phyloP scores from a whole-genome alignment of 2,329 filamentous ascomycete genomes.

The Aureobasidium vineae region DNA sequence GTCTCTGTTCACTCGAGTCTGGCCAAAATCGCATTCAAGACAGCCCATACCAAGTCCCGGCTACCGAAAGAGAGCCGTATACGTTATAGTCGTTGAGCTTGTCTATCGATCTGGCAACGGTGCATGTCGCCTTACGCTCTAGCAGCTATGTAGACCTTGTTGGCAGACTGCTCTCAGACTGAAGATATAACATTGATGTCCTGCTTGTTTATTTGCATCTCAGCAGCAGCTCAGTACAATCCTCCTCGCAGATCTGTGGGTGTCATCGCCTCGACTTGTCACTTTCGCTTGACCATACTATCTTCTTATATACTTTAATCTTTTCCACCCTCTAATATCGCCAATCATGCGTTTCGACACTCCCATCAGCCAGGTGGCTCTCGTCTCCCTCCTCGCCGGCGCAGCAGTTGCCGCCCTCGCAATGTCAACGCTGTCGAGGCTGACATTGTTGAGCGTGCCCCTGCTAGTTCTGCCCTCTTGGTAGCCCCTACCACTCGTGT shows the following conservation, averaged over 20 bases:
- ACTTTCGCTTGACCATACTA: constrained; percentile 14
- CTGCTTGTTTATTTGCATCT: background rate
- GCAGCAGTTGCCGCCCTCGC: constrained; percentile 17
- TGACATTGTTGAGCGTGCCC: constrained; percentile 2
- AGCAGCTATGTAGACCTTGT: background rate
- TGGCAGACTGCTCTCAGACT: background rate
- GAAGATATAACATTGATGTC: constrained; percentile 1
- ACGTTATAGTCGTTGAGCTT: constrained; percentile 3
- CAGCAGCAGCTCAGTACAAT: constrained; percentile 17
- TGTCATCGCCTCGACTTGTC: background rate
- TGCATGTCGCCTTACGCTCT: background rate
- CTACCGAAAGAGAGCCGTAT: constrained; percentile 8
- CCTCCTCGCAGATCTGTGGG: background rate
- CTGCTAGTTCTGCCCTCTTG: background rate
- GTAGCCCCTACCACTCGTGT: constrained; percentile 20
- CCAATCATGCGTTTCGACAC: constrained; percentile 22
- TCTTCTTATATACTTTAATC: background rate
- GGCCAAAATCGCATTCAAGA: constrained; percentile 13
- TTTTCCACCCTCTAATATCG: background rate
- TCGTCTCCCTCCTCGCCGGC: constrained; percentile 16
- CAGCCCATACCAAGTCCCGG: constrained; percentile 4
- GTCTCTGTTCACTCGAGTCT: constrained; percentile 6
- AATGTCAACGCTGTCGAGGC: background rate
- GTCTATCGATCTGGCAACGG: constrained; percentile 24
- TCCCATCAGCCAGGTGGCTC: constrained; percentile 21